Conservation (phyloP, 176 grass and related monocot species). For the Saccharum officinarum region DNA sequence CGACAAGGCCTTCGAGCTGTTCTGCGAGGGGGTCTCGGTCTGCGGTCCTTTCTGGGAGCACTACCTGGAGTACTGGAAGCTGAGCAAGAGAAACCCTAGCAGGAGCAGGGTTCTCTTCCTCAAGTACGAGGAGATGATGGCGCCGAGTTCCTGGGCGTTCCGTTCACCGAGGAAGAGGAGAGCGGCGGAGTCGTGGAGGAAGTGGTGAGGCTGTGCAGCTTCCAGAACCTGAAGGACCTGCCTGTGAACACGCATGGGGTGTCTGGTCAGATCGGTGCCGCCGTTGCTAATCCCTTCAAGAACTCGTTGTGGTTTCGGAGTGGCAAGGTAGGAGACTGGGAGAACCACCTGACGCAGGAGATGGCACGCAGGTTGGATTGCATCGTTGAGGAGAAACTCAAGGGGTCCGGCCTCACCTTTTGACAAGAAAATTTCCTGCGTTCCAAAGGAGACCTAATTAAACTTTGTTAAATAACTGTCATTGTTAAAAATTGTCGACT, state of each 20-base stretch:
- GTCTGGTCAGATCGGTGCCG: background rate
- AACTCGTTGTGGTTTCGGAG: constrained; percentile 8
- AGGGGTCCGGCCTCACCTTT: constrained; percentile 18
- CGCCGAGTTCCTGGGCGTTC: background rate
- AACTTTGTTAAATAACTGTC: no score
- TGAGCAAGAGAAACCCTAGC: background rate
- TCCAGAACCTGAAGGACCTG: background rate
- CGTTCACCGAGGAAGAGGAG: background rate
- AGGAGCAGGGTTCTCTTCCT: constrained; percentile 25
- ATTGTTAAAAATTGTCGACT: no score
- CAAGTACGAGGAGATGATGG: constrained; percentile 24
- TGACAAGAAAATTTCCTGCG: background rate
- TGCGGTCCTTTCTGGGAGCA: constrained; percentile 3
- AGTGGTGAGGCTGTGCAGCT: constrained; percentile 17
- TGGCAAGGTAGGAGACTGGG: constrained; percentile 6
- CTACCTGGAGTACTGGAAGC: background rate
- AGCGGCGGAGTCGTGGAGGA: background rate
- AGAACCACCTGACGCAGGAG: constrained; percentile 1
- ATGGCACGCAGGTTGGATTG: background rate
- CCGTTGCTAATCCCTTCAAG: background rate
- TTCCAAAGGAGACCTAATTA: no score
- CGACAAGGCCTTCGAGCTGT: background rate
- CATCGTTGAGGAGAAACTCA: constrained; percentile 7
- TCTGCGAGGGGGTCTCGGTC: background rate
- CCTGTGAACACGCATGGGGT: background rate